Evolutionary conservation across 176 grass and related monocot species (phyloP).

Genomic region (Avena eriantha): DNA sequence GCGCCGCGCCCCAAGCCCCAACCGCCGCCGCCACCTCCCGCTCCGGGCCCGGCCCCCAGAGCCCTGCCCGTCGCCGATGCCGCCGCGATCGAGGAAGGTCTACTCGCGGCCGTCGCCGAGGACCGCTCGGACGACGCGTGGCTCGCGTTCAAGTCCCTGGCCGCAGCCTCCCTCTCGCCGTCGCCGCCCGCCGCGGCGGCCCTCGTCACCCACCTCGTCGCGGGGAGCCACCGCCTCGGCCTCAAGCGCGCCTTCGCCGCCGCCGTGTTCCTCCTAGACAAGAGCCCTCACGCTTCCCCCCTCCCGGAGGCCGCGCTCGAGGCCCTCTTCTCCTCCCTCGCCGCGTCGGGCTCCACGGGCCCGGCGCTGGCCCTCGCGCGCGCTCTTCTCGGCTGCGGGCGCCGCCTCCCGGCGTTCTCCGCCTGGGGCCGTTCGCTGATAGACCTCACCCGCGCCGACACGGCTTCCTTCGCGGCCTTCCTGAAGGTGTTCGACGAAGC

Average conservation of each 20-base stretch:
- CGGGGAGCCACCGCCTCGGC: constrained; percentile 59
- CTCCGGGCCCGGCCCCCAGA: background rate
- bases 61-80: constrained; percentile 32
- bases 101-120: constrained; percentile 56
- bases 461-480: constrained; percentile 57
- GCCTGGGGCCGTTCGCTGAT: constrained; percentile 63
- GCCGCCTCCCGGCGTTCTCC: constrained; percentile 67
- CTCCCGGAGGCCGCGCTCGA: constrained; percentile 52
- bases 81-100: constrained; percentile 58
- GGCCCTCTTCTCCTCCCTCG: constrained; percentile 62
- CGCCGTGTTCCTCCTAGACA: constrained; percentile 81
- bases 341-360: constrained; percentile 41
- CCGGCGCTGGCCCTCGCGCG: constrained; percentile 73
- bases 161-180: constrained; percentile 54
- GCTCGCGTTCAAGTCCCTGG: constrained; percentile 83
- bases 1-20: constrained; percentile 61
- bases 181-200: constrained; percentile 64
- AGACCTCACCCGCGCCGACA: constrained; percentile 52
- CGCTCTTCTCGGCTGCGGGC: constrained; percentile 60
- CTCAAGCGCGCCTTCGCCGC: constrained; percentile 90
- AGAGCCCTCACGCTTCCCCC: constrained; percentile 47
- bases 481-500: constrained; percentile 75
- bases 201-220: constrained; percentile 78
- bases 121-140: constrained; percentile 71
- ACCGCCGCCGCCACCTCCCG: constrained; percentile 23